Evolutionary conservation across 2,329 filamentous ascomycete species (phyloP).

Genomic region (Fusarium sp.): DNA sequence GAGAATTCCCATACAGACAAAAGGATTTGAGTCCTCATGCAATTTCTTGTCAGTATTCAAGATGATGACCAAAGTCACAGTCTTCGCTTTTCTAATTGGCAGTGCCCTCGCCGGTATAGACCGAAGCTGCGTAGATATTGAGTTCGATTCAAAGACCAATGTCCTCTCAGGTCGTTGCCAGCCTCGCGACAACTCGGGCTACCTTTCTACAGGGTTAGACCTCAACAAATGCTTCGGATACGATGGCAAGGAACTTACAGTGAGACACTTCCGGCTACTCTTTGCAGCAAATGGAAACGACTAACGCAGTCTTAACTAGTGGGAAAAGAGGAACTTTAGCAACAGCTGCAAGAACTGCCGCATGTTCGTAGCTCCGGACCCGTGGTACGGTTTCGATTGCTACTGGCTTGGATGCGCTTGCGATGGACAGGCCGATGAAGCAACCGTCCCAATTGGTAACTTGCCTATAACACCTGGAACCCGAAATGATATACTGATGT

Average conservation of each 20-base stretch:
- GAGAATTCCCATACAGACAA: accelerated
- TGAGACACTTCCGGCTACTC: accelerated
- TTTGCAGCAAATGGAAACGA: accelerated
- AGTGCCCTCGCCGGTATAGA: not conserved
- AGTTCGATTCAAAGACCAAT: conserved; percentile 1
- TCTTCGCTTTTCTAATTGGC: not conserved
- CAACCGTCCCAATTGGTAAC: conserved; percentile 1
- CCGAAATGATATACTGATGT: accelerated
- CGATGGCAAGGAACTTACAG: not conserved
- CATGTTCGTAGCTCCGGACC: conserved; percentile 12
- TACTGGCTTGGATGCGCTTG: conserved; percentile 16
- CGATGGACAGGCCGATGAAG: not conserved
- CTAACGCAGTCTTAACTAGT: not conserved
- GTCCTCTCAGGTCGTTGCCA: not conserved
- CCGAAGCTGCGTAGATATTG: conserved; percentile 8
- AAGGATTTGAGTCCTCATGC: accelerated
- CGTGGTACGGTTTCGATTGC: not conserved
- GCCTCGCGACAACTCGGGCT: conserved; percentile 11
- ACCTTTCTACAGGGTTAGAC: not conserved
- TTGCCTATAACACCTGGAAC: accelerated
- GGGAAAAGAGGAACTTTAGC: not conserved
- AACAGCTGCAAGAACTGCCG: not conserved
- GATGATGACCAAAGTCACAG: not conserved
- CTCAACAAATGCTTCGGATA: conserved; percentile 23
- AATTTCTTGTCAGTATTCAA: accelerated